A percentile compares a stretch with the other conserved stretches of the same genome.
phyloP scores from a whole-genome alignment of 148 eudicot genomes.

The Selenicereus undatus region DNA sequence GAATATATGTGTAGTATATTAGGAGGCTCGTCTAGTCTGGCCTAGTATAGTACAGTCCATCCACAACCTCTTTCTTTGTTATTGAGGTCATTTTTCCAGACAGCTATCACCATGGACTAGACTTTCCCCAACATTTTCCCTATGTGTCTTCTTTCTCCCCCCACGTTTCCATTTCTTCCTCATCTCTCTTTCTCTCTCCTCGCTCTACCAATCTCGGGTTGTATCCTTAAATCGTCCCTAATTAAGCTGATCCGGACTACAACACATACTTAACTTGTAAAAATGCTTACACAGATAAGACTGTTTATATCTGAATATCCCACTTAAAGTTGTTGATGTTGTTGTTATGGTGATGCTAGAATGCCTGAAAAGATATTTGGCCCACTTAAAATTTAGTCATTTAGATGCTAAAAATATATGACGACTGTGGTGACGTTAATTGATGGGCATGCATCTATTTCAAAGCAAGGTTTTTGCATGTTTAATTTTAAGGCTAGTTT shows the following conservation, averaged over 20 bases:
- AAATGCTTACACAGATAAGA: no score
- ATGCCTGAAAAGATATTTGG: no score
- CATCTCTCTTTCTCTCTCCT: background rate
- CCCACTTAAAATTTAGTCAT: no score
- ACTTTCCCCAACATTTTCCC: conserved; percentile 33
- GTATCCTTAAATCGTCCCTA: background rate
- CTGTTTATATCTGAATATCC: no score
- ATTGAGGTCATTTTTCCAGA: conserved; percentile 28
- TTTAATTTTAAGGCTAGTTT: background rate
- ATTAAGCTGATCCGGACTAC: background rate
- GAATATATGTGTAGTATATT: background rate
- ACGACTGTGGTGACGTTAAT: background rate
- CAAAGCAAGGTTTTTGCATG: conserved; percentile 4
- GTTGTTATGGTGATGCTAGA: no score
- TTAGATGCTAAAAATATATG: no score
- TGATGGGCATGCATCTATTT: background rate
- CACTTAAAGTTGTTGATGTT: no score
- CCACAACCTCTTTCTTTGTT: background rate
- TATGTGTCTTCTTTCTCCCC: conserved; percentile 31
- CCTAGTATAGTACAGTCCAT: no score
- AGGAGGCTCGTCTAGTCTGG: background rate
- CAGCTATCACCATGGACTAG: conserved; percentile 29
- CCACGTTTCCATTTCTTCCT: conserved; percentile 5
- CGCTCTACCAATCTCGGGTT: background rate
- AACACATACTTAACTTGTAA: background rate